Evolutionary conservation across 2,329 filamentous ascomycete genomes (phyloP), one percentile per base, ranked within the genome.

Genomic region (Truncatella angustata): DNA sequence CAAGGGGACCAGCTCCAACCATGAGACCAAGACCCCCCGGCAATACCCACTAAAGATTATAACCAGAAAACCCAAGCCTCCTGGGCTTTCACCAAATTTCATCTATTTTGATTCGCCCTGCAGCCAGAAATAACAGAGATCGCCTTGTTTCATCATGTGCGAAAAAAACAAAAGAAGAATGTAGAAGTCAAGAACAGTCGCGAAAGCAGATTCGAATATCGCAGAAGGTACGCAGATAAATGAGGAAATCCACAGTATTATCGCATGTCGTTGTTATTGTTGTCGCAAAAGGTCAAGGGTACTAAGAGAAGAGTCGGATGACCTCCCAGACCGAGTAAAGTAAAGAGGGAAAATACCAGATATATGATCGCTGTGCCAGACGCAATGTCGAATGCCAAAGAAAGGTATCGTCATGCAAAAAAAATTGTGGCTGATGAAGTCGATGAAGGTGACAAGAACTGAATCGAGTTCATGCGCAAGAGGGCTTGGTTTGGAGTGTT

Each of bases 331-430:
- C 21, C 40, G 40, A 32, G 59, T 63, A 54, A 59, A 60, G 58
- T 59, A 61, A 58, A 62, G 53, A 59, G 64, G 60, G 58, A 18
- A 4, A 55, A 62, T 67, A 61, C 40, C n/a, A 24, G 72, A 66
- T 60, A 63, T 68, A 75, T 70, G 73, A 79, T 79, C 77, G 77
- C 75, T 81, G 79, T 82, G 73, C 80, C 77, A 76, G 79, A 81
- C 68, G 76, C 76, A 81, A 75, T 76, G 80, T 76, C 75, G 74
- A 76, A 70, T 71, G 70, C 64, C 70, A 68, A 73, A 70, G 63
- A 68, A 68, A 72, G 68, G 67, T 73, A 75, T 81, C 75, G 76
- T 81, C 77, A 81, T 82, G 77, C 73, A 78, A 69, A 75, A n/a
- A n/a, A 76, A 77, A 76, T 77, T 76, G 69, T 72, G 67, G 63